These are phyloP conservation scores for Alternaria rosae DNA, from an alignment of 2,329 filamentous ascomycete genomes.

Conservation along the genomic window DNA sequence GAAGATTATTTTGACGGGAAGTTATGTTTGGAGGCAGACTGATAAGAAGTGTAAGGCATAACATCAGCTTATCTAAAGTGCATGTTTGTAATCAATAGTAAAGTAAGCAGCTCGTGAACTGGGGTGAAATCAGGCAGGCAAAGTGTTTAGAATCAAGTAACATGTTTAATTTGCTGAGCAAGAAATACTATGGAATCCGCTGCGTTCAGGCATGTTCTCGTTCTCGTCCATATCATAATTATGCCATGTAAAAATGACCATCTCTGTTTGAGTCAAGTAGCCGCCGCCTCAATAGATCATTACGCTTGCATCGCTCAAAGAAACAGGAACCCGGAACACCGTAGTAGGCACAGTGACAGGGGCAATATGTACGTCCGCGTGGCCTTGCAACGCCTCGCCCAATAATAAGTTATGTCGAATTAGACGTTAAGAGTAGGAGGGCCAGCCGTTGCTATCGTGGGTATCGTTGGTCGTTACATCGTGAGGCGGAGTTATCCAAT, in stretches of 20 bases:
- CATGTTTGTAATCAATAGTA: not conserved
- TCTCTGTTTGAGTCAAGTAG: not conserved
- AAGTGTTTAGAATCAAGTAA: not conserved
- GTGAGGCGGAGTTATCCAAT: constrained; percentile 33
- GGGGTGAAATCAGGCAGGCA: not conserved
- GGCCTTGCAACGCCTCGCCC: constrained; percentile 26
- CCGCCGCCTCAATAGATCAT: constrained; percentile 16
- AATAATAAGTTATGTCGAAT: constrained; percentile 29
- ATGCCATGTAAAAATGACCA: constrained; percentile 19
- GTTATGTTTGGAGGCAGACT: not conserved
- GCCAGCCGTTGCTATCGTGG: constrained; percentile 43
- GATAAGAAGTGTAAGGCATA: not conserved
- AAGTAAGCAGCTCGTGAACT: not conserved
- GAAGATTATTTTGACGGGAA: not conserved
- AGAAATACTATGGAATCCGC: constrained; percentile 11
- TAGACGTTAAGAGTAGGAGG: constrained; percentile 33
- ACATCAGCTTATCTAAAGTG: not conserved
- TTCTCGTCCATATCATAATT: constrained; percentile 17
- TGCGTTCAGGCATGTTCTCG: constrained; percentile 17
- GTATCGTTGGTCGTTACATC: constrained; percentile 50
- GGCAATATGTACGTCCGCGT: constrained; percentile 22
- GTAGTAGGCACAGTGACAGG: constrained; percentile 17
- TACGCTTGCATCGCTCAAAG: constrained; percentile 19
- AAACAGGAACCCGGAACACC: constrained; percentile 21
- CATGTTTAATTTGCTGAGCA: constrained; percentile 8